Conservation (phyloP, 2,329 filamentous ascomycete species). For the Colletotrichum cordylinicola region DNA sequence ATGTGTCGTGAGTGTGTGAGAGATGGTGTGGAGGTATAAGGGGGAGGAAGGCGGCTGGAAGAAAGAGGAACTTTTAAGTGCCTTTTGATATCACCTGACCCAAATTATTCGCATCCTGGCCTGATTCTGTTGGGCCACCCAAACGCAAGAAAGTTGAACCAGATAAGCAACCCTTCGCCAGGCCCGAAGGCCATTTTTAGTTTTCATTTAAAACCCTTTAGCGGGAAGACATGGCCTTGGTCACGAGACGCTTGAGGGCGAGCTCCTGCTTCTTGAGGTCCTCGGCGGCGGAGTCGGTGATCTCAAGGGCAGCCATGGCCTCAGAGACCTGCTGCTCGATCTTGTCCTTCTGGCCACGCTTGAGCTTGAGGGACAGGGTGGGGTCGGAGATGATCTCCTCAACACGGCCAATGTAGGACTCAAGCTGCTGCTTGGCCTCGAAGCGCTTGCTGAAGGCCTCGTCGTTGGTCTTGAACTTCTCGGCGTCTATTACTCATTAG, state of each 20-base stretch:
- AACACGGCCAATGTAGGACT: slow-evolving; percentile 97
- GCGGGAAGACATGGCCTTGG: slow-evolving; percentile 95
- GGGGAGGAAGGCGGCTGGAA: slow-evolving; percentile 15
- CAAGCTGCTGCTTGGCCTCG: slow-evolving; percentile 98
- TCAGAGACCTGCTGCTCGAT: slow-evolving; percentile 97
- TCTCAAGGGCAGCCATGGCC: slow-evolving; percentile 96
- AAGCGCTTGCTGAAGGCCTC: slow-evolving; percentile 99
- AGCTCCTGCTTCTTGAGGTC: slow-evolving; percentile 99
- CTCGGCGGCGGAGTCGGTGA: slow-evolving; percentile 89
- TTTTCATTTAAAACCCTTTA: slow-evolving; percentile 52
- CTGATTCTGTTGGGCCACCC: slow-evolving; percentile 20
- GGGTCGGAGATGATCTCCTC: slow-evolving; percentile 99
- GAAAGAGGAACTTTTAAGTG: slow-evolving; percentile 25
- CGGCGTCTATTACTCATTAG: slow-evolving; percentile 68
- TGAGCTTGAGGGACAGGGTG: slow-evolving; percentile 93
- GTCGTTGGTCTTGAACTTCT: slow-evolving; percentile 98
- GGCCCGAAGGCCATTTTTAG: background rate
- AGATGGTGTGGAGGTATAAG: slow-evolving; percentile 19
- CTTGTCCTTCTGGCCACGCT: slow-evolving; percentile 99
- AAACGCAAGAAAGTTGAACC: slow-evolving; percentile 23
- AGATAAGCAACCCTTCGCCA: slow-evolving; percentile 9
- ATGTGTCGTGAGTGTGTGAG: slow-evolving; percentile 18
- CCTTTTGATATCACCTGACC: slow-evolving; percentile 24
- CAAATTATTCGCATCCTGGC: slow-evolving; percentile 25
- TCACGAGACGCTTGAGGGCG: slow-evolving; percentile 95